phyloP scores from a whole-genome alignment of 106 monocot species.

The Platanthera guangdongensis region DNA sequence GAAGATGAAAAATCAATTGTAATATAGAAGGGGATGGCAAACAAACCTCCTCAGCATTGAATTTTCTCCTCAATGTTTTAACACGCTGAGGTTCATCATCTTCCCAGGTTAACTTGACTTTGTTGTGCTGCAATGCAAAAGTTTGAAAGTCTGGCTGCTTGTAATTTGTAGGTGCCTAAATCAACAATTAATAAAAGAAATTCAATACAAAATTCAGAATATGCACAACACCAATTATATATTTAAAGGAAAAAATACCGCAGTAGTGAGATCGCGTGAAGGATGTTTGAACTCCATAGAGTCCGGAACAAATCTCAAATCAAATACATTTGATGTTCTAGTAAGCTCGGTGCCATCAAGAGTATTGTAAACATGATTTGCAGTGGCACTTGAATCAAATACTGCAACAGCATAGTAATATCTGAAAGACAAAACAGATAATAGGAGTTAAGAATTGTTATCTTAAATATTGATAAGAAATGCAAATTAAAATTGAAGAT shows the following conservation, averaged over 20 bases:
- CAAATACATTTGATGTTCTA: constrained; percentile 82
- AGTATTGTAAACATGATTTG: constrained; percentile 68
- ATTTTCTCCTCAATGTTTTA: constrained; percentile 63
- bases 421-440: constrained; percentile 23
- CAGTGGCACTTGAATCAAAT: constrained; percentile 85
- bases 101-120: constrained; percentile 81
- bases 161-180: constrained; percentile 62
- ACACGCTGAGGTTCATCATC: constrained; percentile 77
- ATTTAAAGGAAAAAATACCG: constrained; percentile 30
- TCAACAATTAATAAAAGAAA: neutral
- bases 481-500: no score
- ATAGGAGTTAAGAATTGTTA: neutral
- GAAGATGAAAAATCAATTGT: neutral
- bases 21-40: neutral
- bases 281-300: constrained; percentile 69
- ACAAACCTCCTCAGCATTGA: constrained; percentile 63
- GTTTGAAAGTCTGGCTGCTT: constrained; percentile 67
- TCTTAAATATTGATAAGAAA: neutral
- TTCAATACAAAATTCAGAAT: neutral
- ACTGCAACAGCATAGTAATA: constrained; percentile 88
- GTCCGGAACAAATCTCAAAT: constrained; percentile 85
- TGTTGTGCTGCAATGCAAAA: constrained; percentile 78
- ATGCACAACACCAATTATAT: neutral
- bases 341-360: constrained; percentile 78
- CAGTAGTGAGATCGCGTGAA: constrained; percentile 63